phyloP scores from a whole-genome alignment of 1,284 basidiomycete genomes.

The Prillingera fragicola region DNA sequence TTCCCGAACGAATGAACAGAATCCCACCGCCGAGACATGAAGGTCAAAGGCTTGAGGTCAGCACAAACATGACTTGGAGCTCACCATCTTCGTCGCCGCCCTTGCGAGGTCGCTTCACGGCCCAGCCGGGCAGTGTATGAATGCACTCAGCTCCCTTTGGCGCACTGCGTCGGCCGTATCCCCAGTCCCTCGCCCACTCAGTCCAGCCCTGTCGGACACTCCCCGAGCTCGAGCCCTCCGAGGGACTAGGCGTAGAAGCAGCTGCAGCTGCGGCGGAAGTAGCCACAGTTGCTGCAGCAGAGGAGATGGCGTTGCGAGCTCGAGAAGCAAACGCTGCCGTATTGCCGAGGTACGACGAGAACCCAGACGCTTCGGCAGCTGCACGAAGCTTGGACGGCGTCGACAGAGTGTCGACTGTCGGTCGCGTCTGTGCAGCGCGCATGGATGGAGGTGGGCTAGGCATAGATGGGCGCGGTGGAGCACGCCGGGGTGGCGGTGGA shows the following conservation, averaged over 20 bases:
- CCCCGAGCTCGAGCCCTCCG: conserved; percentile 19
- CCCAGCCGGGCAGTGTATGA: conserved; percentile 40
- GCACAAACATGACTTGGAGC: not conserved
- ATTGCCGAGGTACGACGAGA: conserved; percentile 7
- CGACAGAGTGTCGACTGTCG: no score
- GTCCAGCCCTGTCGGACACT: conserved; percentile 18
- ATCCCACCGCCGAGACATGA: conserved; percentile 8
- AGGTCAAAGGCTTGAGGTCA: conserved; percentile 11
- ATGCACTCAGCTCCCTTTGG: conserved; percentile 9
- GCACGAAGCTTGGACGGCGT: no score
- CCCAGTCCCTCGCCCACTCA: conserved; percentile 17
- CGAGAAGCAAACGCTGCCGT: conserved; percentile 9
- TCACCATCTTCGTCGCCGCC: conserved; percentile 15
- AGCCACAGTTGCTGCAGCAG: conserved; percentile 1
- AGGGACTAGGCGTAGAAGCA: no score
- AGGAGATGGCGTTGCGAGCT: conserved; percentile 10
- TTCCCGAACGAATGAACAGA: conserved; percentile 58
- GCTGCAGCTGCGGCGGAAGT: not conserved
- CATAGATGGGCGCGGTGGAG: not conserved
- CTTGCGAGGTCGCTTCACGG: conserved; percentile 23
- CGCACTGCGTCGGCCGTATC: not conserved
- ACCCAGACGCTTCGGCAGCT: no score
- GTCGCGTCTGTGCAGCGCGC: no score
- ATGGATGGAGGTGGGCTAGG: not conserved
- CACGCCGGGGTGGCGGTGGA: not conserved